Conservation (phyloP, 73 alveolate genomes). For the Tetrahymena thermophila region DNA sequence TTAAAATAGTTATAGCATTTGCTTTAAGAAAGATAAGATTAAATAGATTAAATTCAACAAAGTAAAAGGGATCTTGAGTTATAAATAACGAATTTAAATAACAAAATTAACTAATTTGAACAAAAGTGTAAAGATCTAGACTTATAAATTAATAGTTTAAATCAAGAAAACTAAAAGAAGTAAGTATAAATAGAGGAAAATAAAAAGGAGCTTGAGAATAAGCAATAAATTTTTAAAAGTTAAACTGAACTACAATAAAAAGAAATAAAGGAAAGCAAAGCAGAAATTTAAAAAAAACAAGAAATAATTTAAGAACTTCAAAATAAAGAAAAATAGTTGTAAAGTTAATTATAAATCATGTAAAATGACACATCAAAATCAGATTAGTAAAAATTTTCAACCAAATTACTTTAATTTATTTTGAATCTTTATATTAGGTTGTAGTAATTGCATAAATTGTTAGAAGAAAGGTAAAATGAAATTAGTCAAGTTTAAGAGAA, state of each 20-base stretch:
- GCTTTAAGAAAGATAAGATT: neutral
- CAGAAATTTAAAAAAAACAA: neutral
- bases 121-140: neutral
- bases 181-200: neutral
- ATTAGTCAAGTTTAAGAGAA: neutral
- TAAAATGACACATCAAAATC: neutral
- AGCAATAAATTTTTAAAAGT: neutral
- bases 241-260: neutral
- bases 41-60: neutral
- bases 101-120: neutral
- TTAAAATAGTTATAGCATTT: neutral
- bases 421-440: neutral
- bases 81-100: neutral
- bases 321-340: neutral
- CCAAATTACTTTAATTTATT: neutral
- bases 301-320: neutral
- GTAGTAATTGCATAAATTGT: neutral
- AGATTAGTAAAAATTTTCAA: neutral
- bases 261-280: neutral
- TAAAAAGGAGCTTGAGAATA: neutral
- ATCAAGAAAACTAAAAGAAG: neutral
- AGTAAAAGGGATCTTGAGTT: neutral
- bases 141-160: too few species aligned
- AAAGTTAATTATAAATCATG: neutral
- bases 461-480: neutral